A percentile compares a stretch with the other conserved stretches of the same genome.
Conservation (phyloP, 2,329 filamentous ascomycete species). For the Polytolypa hystricis region DNA sequence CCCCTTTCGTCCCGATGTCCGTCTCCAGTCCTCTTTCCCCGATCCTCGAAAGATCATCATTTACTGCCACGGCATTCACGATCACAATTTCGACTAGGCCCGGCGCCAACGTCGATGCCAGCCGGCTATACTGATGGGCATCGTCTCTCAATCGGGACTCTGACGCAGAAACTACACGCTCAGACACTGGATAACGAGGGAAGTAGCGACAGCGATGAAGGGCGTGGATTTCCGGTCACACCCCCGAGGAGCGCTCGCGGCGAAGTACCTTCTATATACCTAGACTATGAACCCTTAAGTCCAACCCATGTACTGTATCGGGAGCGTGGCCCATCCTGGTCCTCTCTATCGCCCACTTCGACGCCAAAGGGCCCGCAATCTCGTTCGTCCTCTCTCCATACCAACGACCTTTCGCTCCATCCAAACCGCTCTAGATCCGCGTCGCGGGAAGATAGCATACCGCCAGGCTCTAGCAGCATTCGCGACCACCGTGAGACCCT, state of each 20-base stretch:
- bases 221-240: slow-evolving; percentile 15
- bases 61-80: slow-evolving; percentile 22
- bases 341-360: slow-evolving; percentile 4
- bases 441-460: not conserved
- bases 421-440: not conserved
- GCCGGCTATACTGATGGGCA: slow-evolving; percentile 30
- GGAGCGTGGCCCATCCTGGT: not conserved
- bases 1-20: slow-evolving; percentile 33
- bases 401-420: too few relatives aligned
- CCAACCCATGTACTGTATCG: not conserved
- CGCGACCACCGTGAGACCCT: slow-evolving; percentile 30
- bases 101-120: slow-evolving; percentile 34
- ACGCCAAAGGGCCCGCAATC: slow-evolving; percentile 2
- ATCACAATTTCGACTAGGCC: slow-evolving; percentile 25
- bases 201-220: slow-evolving; percentile 12
- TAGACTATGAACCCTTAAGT: slow-evolving; percentile 2
- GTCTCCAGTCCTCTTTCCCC: slow-evolving; percentile 23
- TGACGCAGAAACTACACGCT: slow-evolving; percentile 31
- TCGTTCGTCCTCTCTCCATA: not conserved
- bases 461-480: slow-evolving; percentile 15
- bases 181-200: slow-evolving; percentile 24
- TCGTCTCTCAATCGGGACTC: slow-evolving; percentile 28
- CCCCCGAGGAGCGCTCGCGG: slow-evolving; percentile 9
- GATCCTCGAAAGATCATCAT: slow-evolving; percentile 19
- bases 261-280: slow-evolving; percentile 14